Evolutionary conservation across 2,329 filamentous ascomycete species (phyloP), one percentile per base, ranked within the genome.

Genomic region (Lachnellula subtilissima): DNA sequence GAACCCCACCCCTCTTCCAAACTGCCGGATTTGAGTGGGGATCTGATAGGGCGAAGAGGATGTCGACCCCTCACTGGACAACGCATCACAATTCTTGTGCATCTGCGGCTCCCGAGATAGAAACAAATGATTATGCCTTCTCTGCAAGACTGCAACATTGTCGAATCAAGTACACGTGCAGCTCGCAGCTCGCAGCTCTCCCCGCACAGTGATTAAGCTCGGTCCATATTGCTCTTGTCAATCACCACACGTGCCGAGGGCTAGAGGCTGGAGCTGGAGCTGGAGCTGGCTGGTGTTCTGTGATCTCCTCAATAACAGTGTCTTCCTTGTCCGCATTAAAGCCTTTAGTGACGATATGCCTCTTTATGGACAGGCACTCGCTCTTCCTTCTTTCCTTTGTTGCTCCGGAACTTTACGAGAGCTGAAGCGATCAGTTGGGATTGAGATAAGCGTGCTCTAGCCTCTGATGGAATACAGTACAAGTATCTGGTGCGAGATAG

Each of bases 101-200:
- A 45, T n/a, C 42, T 45, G 40, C 37, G 43, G 23, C 28, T 11
- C 43, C 42, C 19, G 43, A 52, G 54, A 56, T 56, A 56, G 54
- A 46, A 56, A 48, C 43, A 52, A 35, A 48, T 37, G 47, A 48
- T 48, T 36, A 49, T 56, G 43, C 36, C 15, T 15, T 37, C 23
- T 22, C 42, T 45, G 42, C 42, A 45, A 45, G 2, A n/a, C 42
- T 45, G 42, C 42, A 45, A 45, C 7, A n/a, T 45, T 12, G 28
- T 32, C 9, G 28, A 32, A 32, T 32, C 9, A 12, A 32, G 17
- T 22, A 22, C 22, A 22, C 1, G 22, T 8, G 37, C 42, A 22
- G 28, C 42, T 12, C 2, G 42, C 19, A 19, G n/a, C 42, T 45
- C 42, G 5, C 42, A 19, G 28, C 28, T 32, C 28, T 40, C 19